Base-by-base conservation (phyloP, 2,329 filamentous ascomycete genomes). In the Verticillium longisporum region DNA sequence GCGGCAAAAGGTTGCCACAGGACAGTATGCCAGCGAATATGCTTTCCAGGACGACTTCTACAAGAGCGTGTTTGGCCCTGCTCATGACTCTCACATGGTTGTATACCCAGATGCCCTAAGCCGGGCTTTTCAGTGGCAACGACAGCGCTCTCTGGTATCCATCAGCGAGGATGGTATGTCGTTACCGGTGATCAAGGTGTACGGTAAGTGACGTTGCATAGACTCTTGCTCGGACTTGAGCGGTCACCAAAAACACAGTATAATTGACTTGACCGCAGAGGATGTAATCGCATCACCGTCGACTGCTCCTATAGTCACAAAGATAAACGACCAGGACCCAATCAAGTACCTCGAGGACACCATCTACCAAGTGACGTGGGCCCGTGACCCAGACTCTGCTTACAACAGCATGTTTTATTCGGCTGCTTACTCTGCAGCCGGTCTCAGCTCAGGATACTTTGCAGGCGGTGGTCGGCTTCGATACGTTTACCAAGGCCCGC, bases 171-270 rank as follows among this genome's bases (percentile, higher is more conserved):
- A 75, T 31, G 68, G 70, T 58, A 61, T 69, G 62, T 73, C 73
- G 61, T 60, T 71, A 59, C 71, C 73, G 61, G 76, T 80, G 11
- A 77, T 87, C n/a, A 80, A 80, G 60, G 73, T 85, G 3, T 84
- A 36, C 13, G 34, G 34, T 36, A 36, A 71, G 10, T 72, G 72
- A 13, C 34, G 9, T 36, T 10, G 13, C 13, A 36, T 36, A 31
- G 26, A 4, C 34, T 10, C 4, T 36, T 36, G 34, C 26, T 31
- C 26, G 5, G 26, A 31, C 26, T 31, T 31, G 26, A 31, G 5
- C 26, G 1, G 26, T 4, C 5, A 31, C 26, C 26, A 31, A 3
- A 13, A 36, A 36, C 4, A 36, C 9, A 13, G 4, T 13, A 6
- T 36, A 13, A 13, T 13, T 36, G 34, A 36, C 34, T 9, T 36